A percentile compares a stretch with the other conserved stretches of the same genome.
Conservation (phyloP, 73 alveolate genomes). For the Tetrahymena elliotti region DNA sequence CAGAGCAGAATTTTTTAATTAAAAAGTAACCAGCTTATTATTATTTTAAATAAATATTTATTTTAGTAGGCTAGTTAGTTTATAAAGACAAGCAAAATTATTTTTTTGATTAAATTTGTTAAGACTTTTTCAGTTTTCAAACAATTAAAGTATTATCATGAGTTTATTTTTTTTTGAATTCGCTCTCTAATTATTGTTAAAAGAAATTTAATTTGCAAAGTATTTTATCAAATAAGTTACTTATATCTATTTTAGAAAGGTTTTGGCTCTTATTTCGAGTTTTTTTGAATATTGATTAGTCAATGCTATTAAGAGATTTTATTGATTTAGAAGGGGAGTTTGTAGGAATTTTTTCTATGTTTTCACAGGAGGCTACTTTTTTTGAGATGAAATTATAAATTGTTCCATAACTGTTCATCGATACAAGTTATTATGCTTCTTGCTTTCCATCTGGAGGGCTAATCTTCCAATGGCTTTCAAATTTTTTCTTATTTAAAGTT, state of each 20-base stretch:
- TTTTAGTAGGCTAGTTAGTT: neutral
- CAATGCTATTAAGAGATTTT: neutral
- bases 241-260: neutral
- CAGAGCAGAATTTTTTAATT: too few species aligned
- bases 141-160: neutral
- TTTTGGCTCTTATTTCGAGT: neutral
- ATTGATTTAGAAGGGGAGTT: neutral
- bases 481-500: neutral
- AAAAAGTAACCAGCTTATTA: neutral
- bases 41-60: too few species aligned
- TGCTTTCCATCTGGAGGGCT: neutral
- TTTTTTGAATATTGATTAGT: neutral
- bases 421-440: neutral
- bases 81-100: too few species aligned
- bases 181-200: neutral
- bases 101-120: neutral
- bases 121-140: neutral
- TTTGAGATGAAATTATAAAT: neutral
- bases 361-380: neutral
- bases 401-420: neutral
- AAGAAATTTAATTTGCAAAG: neutral
- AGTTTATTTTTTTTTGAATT: neutral
- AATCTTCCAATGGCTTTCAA: neutral
- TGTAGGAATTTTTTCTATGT: neutral
- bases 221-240: neutral